Evolutionary conservation across 2,329 filamentous ascomycete species (phyloP).

Genomic region (Phaeomoniella chlamydospora): DNA sequence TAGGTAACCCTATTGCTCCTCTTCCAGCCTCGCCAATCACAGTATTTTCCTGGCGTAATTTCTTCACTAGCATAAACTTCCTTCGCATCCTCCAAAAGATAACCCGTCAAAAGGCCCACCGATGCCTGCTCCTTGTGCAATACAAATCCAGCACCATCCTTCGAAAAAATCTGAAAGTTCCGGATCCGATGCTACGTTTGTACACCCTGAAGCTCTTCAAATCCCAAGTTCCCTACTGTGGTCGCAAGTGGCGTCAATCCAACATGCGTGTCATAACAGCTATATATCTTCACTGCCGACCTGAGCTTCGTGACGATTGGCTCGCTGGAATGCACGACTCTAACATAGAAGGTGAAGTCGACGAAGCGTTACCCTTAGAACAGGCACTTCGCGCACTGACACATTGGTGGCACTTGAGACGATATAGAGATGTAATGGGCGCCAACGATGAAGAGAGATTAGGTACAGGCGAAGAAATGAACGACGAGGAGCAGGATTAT

Average conservation of each 20-base stretch:
- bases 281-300: conserved; percentile 84
- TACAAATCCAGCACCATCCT: conserved; percentile 92
- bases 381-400: conserved; percentile 79
- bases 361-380: conserved; percentile 81
- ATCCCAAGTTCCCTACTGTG: conserved; percentile 94
- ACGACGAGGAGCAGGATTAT: conserved; percentile 65
- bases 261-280: conserved; percentile 99
- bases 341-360: conserved; percentile 85
- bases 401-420: conserved; percentile 82
- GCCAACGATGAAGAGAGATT: conserved; percentile 7
- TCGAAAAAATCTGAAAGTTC: conserved; percentile 79
- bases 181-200: conserved; percentile 71
- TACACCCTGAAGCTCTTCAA: conserved; percentile 98
- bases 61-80: conserved; percentile 91
- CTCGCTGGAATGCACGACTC: conserved; percentile 13
- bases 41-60: conserved; percentile 82
- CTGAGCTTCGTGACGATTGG: conserved; percentile 74
- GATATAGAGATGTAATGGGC: conserved; percentile 63
- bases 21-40: conserved; percentile 67
- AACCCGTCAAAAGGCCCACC: conserved; percentile 88
- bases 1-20: conserved; percentile 62
- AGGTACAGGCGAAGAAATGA: conserved; percentile 34
- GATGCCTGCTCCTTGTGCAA: conserved; percentile 82
- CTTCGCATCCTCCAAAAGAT: conserved; percentile 95
- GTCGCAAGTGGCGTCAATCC: conserved; percentile 90